Percentiles rank a stretch among this genome's conserved stretches.
Conservation (phyloP, 345 rosid species). For the Mallotus nudiflorus region DNA sequence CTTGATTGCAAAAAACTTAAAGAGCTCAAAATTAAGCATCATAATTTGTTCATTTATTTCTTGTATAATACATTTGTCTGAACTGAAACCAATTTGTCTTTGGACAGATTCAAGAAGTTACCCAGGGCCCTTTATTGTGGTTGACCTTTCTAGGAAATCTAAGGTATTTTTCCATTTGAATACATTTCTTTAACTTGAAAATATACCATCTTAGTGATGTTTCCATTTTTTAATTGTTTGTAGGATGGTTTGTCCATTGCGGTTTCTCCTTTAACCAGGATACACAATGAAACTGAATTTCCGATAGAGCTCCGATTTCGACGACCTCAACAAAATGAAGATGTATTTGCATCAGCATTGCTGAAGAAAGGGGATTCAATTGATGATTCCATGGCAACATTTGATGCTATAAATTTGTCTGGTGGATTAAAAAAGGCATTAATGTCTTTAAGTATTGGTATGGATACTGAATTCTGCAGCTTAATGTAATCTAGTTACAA, state of each 20-base stretch:
- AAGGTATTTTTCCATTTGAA: slow-evolving; percentile 53
- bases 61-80: background rate
- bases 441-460: slow-evolving; percentile 80
- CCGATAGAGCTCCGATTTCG: slow-evolving; percentile 78
- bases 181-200: slow-evolving; percentile 11
- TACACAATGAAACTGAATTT: slow-evolving; percentile 78
- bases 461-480: slow-evolving; percentile 23
- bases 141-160: slow-evolving; percentile 60
- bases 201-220: slow-evolving; percentile 7
- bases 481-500: slow-evolving; percentile 6
- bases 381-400: slow-evolving; percentile 81
- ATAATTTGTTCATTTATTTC: background rate
- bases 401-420: slow-evolving; percentile 69
- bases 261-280: slow-evolving; percentile 81
- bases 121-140: slow-evolving; percentile 86
- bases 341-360: slow-evolving; percentile 54
- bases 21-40: background rate
- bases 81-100: slow-evolving; percentile 11
- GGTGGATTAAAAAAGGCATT: slow-evolving; percentile 78
- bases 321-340: slow-evolving; percentile 56
- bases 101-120: slow-evolving; percentile 73
- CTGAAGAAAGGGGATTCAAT: slow-evolving; percentile 71
- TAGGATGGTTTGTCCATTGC: slow-evolving; percentile 83
- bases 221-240: slow-evolving; percentile 10
- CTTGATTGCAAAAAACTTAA: background rate